Evolutionary conservation across 78 protist species (phyloP).

Genomic region (Dictyostelium discoideum): DNA sequence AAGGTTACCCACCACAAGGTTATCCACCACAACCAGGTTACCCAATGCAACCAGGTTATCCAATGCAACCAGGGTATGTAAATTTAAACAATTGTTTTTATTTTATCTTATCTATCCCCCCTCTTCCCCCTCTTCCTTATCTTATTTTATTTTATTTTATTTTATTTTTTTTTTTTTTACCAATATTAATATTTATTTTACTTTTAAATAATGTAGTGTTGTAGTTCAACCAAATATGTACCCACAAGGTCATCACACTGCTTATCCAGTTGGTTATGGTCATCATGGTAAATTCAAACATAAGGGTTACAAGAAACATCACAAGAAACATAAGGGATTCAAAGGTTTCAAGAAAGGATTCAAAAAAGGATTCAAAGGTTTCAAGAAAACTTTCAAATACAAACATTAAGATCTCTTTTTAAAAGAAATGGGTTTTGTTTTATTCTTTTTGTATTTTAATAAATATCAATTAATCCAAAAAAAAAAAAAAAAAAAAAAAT

Average conservation of each 20-base stretch:
- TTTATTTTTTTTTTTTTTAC: too few relatives aligned
- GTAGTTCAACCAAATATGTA: constrained; percentile 16
- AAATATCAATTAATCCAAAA: neutral
- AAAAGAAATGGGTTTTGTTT: neutral
- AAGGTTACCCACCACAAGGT: constrained; percentile 60
- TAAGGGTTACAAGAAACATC: neutral
- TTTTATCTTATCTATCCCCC: constrained; percentile 7
- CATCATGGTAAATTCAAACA: constrained; percentile 34
- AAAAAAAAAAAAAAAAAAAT: too few relatives aligned
- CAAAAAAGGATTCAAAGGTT: constrained; percentile 53
- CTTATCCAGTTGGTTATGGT: constrained; percentile 24
- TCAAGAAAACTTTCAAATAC: constrained; percentile 34
- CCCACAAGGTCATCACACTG: constrained; percentile 40
- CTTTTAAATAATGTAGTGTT: neutral
- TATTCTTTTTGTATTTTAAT: neutral
- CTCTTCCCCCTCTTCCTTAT: neutral
- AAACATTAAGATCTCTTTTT: neutral
- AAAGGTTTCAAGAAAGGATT: constrained; percentile 74
- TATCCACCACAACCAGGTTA: constrained; percentile 30
- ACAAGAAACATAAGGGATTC: constrained; percentile 49
- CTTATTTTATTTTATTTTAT: neutral
- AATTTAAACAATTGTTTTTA: neutral
- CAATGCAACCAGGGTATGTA: constrained; percentile 49
- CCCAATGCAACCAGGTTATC: constrained; percentile 59
- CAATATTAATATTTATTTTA: neutral